Evolutionary conservation across 2,329 filamentous ascomycete species (phyloP), one percentile per base, ranked within the genome.

Genomic region (Podosphaera aphanis): DNA sequence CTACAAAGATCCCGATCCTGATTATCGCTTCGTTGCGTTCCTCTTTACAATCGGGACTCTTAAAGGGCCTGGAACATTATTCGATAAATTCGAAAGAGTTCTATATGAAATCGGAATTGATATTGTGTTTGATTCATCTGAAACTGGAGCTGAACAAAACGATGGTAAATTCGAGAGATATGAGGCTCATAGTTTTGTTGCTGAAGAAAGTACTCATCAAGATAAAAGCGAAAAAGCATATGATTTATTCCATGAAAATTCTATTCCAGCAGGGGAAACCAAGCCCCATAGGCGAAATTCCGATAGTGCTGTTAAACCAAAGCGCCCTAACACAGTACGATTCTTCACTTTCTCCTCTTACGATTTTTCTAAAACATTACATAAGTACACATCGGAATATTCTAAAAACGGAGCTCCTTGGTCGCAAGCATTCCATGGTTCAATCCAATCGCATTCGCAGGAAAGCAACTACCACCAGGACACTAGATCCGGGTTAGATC

Each of bases 1-100:
- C 51, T 66, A 81, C 64, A 79, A 75, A 46, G 70, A 83, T 48
- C 69, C 74, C n/a, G 76, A 82, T 54, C 69, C 79, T 52, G 82
- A 86, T 55, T 75, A 77, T 53, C 74, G 80, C 53, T 78, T 85
- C 56, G 76, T 84, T 51, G 74, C 79, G 50, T 77, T 92, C 55
- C 63, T 93, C 47, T 83, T 90, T 59, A 78, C 78, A 55, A 74
- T 93, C 58, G 80, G 82, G 45, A 76, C 75, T 49, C 69, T 74
- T 55, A 67, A 68, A 47, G 70, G 71, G 41, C 61, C 69, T 41
- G 63, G 63, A 29, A 68, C 68, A 3, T 65, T 92, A 23, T 68
- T 74, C 50, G 73, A 79, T 48, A 80, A 79, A 53, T 86, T 90
- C 55, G 71, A 76, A 59, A 65, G 70, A 47, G 67, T 83, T 48